A percentile compares a stretch with the other conserved stretches of the same genome.
Conservation (phyloP, 441 rosid genomes). For the Erodium chrysanthum region DNA sequence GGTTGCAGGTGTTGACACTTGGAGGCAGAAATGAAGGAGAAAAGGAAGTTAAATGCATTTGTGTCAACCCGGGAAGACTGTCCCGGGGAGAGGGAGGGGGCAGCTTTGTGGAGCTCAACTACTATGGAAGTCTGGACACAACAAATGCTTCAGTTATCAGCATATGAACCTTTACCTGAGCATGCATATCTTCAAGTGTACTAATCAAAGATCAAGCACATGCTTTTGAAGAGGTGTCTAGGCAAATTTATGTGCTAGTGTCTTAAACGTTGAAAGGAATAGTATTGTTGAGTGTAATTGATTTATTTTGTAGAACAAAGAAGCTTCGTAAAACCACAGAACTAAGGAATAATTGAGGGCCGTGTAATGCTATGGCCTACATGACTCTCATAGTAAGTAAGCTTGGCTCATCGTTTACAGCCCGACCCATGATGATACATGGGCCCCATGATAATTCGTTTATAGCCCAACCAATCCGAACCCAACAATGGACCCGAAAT, state of each 20-base stretch:
- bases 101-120: slow-evolving; percentile 69
- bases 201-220: neutral
- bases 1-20: slow-evolving; percentile 44
- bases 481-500: too few relatives aligned
- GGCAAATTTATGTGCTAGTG: neutral
- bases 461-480: too few relatives aligned
- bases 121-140: slow-evolving; percentile 47
- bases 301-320: neutral
- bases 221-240: neutral
- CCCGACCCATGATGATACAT: too few relatives aligned
- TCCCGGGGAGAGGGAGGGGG: slow-evolving; percentile 92
- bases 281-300: neutral
- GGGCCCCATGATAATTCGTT: too few relatives aligned
- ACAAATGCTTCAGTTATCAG: slow-evolving; percentile 56
- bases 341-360: neutral
- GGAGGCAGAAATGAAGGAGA: slow-evolving; percentile 50
- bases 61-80: slow-evolving; percentile 87
- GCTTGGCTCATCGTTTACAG: too few relatives aligned
- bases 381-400: too few relatives aligned
- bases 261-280: neutral
- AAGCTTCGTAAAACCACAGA: neutral
- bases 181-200: neutral
- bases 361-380: neutral
- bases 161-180: slow-evolving; percentile 43
- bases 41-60: slow-evolving; percentile 52